Base-by-base conservation (phyloP, 2,329 filamentous ascomycete species). In the Fusarium sublunatum region DNA sequence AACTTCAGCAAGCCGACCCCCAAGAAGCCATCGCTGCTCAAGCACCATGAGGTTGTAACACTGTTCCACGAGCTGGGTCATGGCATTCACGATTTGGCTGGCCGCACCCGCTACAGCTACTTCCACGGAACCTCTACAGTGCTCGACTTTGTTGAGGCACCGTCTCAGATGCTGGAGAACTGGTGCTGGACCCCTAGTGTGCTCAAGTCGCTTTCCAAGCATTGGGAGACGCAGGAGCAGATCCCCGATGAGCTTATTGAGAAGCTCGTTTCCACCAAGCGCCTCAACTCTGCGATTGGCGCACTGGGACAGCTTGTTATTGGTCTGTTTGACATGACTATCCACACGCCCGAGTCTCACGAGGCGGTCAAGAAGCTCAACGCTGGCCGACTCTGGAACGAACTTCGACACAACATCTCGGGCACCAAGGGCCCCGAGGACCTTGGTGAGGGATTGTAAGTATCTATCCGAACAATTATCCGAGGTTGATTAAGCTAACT, bases 1-100 rank as follows among this genome's bases (percentile, higher is more conserved):
- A 94, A 94, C 78, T 94, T 94, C 75, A 91, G 88, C 73, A 93
- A 93, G 77, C 89, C 91, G 3, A 91, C 89, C 1, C 79, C 86
- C 9, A 90, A 85, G 72, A 93, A 92, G 76, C 91, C 91, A 5
- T 91, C 87, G 22, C 82, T 94, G 4, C 83, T 95, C 38, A 93
- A 93, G 82, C 91, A 94, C 71, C 88, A 91, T 51, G 91, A 94
- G 75, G 90, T 93, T 3, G 88, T 92, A 10, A 93, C 91, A 0
- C 83, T 94, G 9, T 94, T 95, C 84, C 90, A 95, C 71, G 88
- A 91, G 73, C 80, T 91, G 1, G 88, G 88, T 28, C 88, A 91
- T 70, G 89, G 87, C 25, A 91, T 91, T 52, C 88, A 91, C 69
- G 87, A 91, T 69, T 77, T 91, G 41, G 80, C 86, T n/a, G 85